Evolutionary conservation across 306 rosid species (phyloP).

Genomic region (Amphicarpaea edgeworthii): DNA sequence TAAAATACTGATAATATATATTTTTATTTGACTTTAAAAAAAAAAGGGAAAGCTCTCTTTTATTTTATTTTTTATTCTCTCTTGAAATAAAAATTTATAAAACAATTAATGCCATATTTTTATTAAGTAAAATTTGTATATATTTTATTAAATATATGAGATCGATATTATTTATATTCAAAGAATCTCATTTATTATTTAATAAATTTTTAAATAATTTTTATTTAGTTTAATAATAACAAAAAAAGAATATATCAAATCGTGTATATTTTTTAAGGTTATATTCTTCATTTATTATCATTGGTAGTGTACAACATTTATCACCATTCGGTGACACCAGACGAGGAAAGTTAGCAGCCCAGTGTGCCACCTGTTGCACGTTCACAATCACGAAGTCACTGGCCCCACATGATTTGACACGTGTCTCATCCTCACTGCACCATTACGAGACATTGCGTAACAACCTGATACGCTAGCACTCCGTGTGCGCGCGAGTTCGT

Average conservation of each 20-base stretch:
- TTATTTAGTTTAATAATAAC: background rate
- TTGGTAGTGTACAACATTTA: background rate
- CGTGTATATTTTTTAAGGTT: background rate
- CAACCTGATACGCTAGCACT: background rate
- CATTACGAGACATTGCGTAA: background rate
- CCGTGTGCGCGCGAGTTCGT: background rate
- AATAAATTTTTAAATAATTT: background rate
- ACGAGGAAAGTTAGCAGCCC: background rate
- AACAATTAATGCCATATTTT: background rate
- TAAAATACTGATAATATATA: background rate
- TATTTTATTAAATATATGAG: background rate
- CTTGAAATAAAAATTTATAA: background rate
- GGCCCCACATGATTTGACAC: background rate
- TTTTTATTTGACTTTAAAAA: background rate
- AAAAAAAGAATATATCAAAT: background rate
- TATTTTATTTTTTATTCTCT: background rate
- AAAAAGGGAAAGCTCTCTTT: background rate
- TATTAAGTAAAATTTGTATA: background rate
- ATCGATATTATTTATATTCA: background rate
- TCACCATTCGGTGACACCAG: background rate
- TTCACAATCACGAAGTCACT: background rate
- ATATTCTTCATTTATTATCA: background rate
- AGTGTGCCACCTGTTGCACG: background rate
- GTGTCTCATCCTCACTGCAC: background rate
- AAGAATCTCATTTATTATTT: slow-evolving; percentile 1